Conservation (phyloP, 2,329 filamentous ascomycete genomes). For the Macrophomina pseudophaseolina region DNA sequence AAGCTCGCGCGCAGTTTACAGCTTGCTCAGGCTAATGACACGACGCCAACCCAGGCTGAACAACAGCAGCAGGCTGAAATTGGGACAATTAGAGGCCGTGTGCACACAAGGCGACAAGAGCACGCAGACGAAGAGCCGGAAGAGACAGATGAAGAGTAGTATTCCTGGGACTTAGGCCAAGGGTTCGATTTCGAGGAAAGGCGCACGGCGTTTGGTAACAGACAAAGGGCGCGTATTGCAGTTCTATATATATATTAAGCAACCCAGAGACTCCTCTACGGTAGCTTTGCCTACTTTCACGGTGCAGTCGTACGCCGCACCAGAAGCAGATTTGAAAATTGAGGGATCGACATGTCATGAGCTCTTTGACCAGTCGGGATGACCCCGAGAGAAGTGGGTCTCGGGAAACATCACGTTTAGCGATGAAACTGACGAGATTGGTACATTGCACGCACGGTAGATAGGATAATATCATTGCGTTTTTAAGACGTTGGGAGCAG, state of each 20-base stretch:
- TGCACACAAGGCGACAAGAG: constrained; percentile 3
- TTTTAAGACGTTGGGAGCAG: neutral
- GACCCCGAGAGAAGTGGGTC: neutral
- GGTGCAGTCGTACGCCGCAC: neutral
- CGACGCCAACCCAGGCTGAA: neutral
- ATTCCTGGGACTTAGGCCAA: neutral
- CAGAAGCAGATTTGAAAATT: neutral
- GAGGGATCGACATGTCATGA: neutral
- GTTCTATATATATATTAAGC: too few relatives aligned
- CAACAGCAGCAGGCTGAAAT: neutral
- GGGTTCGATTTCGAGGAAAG: neutral
- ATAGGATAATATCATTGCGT: neutral
- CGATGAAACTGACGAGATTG: neutral
- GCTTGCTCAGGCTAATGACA: neutral
- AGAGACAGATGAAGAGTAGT: constrained; percentile 21
- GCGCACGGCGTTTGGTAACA: constrained; percentile 21
- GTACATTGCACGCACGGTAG: too few relatives aligned
- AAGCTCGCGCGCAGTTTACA: constrained; percentile 42
- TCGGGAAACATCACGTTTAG: neutral
- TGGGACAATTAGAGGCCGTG: constrained; percentile 8
- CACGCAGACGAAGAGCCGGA: constrained; percentile 10
- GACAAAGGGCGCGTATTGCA: too few relatives aligned
- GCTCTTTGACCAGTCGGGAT: neutral
- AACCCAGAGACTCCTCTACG: too few relatives aligned
- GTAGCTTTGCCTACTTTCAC: neutral